phyloP scores from a whole-genome alignment of 164 flowering plant species.

The Hamamelis virginiana region DNA sequence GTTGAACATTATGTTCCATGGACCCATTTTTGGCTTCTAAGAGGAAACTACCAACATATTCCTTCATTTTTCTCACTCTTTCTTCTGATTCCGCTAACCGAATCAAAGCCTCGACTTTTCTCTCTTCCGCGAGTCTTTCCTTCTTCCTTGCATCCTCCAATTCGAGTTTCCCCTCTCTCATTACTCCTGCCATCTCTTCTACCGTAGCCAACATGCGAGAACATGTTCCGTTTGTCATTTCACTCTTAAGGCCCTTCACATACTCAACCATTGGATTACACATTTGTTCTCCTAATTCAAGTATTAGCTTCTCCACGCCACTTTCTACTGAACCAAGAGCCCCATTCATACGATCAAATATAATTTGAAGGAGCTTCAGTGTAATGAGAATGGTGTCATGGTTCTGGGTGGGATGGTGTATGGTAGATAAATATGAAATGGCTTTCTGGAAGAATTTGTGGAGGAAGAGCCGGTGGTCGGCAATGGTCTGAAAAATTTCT shows the following conservation, averaged over 20 bases:
- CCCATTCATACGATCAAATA: constrained; percentile 22
- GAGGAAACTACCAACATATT: constrained; percentile 11
- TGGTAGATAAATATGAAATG: constrained; percentile 17
- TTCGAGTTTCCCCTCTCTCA: constrained; percentile 23
- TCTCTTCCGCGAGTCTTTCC: constrained; percentile 32
- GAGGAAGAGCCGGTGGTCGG: constrained; percentile 21
- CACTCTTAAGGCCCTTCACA: constrained; percentile 34
- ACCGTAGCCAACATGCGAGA: constrained; percentile 25
- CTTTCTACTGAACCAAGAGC: constrained; percentile 40
- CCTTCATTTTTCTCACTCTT: constrained; percentile 26
- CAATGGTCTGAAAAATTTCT: constrained; percentile 33
- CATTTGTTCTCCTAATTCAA: constrained; percentile 34
- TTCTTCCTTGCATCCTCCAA: constrained; percentile 39
- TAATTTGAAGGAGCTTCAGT: constrained; percentile 31
- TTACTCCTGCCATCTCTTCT: constrained; percentile 38
- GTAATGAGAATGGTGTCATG: constrained; percentile 18
- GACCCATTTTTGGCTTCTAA: constrained; percentile 16
- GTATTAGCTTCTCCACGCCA: constrained; percentile 39
- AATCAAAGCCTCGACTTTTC: constrained; percentile 29
- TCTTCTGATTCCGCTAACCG: constrained; percentile 35
- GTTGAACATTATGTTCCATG: constrained; percentile 8
- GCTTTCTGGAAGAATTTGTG: constrained; percentile 35
- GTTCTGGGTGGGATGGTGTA: constrained; percentile 21
- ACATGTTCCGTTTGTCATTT: constrained; percentile 33
- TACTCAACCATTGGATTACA: constrained; percentile 47